These are phyloP conservation scores for Cladosporium sp. DNA, from an alignment of 2,329 filamentous ascomycete species.

Conservation along the genomic window DNA sequence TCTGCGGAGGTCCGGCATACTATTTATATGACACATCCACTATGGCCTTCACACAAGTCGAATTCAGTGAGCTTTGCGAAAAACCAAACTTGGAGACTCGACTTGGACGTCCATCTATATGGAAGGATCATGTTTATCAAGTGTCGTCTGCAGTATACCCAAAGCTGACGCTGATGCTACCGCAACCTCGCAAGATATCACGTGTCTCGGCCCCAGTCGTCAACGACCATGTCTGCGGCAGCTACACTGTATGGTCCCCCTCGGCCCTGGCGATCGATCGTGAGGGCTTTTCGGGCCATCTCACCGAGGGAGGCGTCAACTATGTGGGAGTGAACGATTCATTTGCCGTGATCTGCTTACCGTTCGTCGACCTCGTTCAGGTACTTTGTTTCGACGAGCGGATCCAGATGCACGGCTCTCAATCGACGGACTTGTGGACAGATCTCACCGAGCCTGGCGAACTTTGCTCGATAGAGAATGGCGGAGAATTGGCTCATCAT, in stretches of 20 bases:
- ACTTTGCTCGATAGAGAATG: too few relatives aligned
- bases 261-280: too few relatives aligned
- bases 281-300: neutral
- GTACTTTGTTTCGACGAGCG: conserved; percentile 5
- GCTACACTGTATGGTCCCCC: neutral
- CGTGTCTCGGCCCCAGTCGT: neutral
- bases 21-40: too few relatives aligned
- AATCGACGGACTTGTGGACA: neutral
- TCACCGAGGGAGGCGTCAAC: neutral
- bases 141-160: too few relatives aligned
- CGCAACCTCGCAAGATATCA: neutral
- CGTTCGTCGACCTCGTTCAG: neutral
- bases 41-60: too few relatives aligned
- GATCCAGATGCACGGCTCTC: neutral
- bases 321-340: neutral
- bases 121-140: too few relatives aligned
- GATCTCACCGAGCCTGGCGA: neutral
- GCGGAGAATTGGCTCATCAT: too few relatives aligned
- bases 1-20: too few relatives aligned
- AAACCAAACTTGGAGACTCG: too few relatives aligned
- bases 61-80: too few relatives aligned
- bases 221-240: neutral
- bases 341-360: neutral
- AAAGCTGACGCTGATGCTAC: too few relatives aligned
- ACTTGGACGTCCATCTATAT: too few relatives aligned